phyloP scores from a whole-genome alignment of 2,329 filamentous ascomycete species.

The Dactylonectria estremocensis region DNA sequence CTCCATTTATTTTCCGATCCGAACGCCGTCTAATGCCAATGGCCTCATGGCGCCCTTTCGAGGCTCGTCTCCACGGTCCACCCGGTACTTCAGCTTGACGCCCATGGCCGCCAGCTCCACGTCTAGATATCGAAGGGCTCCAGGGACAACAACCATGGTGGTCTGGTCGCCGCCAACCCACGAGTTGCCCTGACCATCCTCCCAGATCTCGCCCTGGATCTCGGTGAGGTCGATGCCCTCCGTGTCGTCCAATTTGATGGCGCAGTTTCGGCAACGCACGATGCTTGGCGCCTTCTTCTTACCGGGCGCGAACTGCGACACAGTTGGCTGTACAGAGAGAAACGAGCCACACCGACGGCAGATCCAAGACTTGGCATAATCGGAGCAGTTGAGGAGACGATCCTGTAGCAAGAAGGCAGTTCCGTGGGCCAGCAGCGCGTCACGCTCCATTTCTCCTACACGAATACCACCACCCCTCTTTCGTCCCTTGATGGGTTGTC shows the following conservation, averaged over 20 bases:
- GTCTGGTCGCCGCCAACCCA: constrained; percentile 94
- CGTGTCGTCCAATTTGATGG: constrained; percentile 71
- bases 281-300: constrained; percentile 78
- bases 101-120: constrained; percentile 98
- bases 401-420: constrained; percentile 96
- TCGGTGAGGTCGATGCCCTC: constrained; percentile 70
- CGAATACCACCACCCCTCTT: constrained; percentile 98
- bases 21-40: constrained; percentile 51
- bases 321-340: constrained; percentile 86
- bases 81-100: constrained; percentile 88
- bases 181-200: constrained; percentile 87
- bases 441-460: constrained; percentile 99
- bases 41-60: constrained; percentile 66
- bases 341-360: constrained; percentile 93
- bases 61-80: constrained; percentile 76
- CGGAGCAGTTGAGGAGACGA: constrained; percentile 95
- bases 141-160: constrained; percentile 91
- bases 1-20: constrained; percentile 47
- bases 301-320: constrained; percentile 72
- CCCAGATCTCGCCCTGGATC: constrained; percentile 85
- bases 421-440: constrained; percentile 94
- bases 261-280: constrained; percentile 86
- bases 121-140: constrained; percentile 92
- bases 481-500: constrained; percentile 96
- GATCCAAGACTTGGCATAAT: constrained; percentile 91